A percentile compares a stretch with the other conserved stretches of the same genome.
Evolutionary conservation across 2,329 filamentous ascomycete genomes (phyloP).

Genomic region (Colletotrichum neosansevieriae): DNA sequence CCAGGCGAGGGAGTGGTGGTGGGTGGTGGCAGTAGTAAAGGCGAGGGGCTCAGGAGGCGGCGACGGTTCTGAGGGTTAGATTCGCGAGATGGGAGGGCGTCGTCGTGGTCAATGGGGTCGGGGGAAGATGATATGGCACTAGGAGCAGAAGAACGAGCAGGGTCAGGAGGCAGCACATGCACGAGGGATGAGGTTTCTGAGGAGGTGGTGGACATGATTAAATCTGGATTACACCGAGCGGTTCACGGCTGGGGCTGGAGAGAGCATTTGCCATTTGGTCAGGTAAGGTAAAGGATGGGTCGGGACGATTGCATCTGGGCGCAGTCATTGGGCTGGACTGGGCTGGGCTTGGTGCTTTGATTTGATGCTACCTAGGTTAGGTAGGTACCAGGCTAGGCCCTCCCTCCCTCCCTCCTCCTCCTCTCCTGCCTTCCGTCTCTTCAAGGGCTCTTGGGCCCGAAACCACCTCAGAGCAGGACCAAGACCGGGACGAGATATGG

Average conservation of each 20-base stretch:
- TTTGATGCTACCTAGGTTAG: conserved; percentile 4
- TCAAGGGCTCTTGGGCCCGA: too few relatives aligned
- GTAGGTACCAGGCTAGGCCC: conserved; percentile 6
- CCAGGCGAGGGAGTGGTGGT: conserved; percentile 25
- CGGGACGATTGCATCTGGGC: conserved; percentile 27
- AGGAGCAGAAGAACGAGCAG: conserved; percentile 18
- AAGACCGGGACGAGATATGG: conserved; percentile 18
- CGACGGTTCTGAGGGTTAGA: conserved; percentile 4
- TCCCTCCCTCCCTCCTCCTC: not conserved
- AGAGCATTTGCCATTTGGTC: conserved; percentile 16
- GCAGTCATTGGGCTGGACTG: conserved; percentile 23
- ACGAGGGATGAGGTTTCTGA: conserved; percentile 39
- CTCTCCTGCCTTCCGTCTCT: too few relatives aligned
- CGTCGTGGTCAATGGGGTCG: conserved; percentile 34
- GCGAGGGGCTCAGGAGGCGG: conserved; percentile 35
- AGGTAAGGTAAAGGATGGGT: conserved; percentile 11
- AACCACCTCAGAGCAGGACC: not conserved
- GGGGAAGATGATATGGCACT: conserved; percentile 38
- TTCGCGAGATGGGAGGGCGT: conserved; percentile 25
- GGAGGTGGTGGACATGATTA: conserved; percentile 38
- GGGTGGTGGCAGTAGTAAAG: conserved; percentile 33
- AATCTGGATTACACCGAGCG: conserved; percentile 35
- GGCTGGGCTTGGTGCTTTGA: conserved; percentile 24
- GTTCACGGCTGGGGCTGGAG: conserved; percentile 35
- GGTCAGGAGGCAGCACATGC: conserved; percentile 39